These are phyloP conservation scores for Hyaloperonospora arabidopsidis DNA, from an alignment of 352 stramenopile genomes.

Conservation along the genomic window DNA sequence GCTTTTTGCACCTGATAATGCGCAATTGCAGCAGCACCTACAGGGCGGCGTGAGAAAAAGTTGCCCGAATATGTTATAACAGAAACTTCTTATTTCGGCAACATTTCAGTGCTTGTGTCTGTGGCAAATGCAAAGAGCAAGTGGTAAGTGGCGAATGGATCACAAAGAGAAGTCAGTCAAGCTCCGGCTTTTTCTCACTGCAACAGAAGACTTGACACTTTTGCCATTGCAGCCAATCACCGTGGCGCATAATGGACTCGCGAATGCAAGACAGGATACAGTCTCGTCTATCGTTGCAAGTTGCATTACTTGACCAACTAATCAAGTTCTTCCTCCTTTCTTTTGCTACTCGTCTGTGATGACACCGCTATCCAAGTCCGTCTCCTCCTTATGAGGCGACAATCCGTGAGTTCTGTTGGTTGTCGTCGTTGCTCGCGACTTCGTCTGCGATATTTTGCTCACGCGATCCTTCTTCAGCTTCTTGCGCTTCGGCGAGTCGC, in stretches of 20 bases:
- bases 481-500: slow-evolving; percentile 19
- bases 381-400: slow-evolving; percentile 33
- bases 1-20: slow-evolving; percentile 1
- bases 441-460: slow-evolving; percentile 28
- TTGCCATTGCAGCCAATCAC: too few relatives aligned
- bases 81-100: too few relatives aligned
- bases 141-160: slow-evolving; percentile 2
- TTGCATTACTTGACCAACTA: slow-evolving; percentile 10
- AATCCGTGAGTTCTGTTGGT: slow-evolving; percentile 22
- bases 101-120: too few relatives aligned
- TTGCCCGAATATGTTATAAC: too few relatives aligned
- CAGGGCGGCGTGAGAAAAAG: too few relatives aligned
- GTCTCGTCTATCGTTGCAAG: slow-evolving; percentile 1
- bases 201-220: too few relatives aligned
- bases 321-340: not conserved
- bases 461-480: slow-evolving; percentile 25
- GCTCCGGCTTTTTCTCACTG: too few relatives aligned
- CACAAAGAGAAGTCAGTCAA: slow-evolving; percentile 5
- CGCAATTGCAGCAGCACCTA: too few relatives aligned
- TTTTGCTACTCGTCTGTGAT: slow-evolving; percentile 28
- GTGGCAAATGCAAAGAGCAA: too few relatives aligned
- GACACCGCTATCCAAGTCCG: slow-evolving; percentile 29
- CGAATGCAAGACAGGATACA: not conserved
- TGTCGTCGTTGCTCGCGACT: slow-evolving; percentile 18
- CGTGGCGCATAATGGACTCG: too few relatives aligned